Evolutionary conservation across 2,329 filamentous ascomycete genomes (phyloP).

Genomic region (Neonectria punicea): DNA sequence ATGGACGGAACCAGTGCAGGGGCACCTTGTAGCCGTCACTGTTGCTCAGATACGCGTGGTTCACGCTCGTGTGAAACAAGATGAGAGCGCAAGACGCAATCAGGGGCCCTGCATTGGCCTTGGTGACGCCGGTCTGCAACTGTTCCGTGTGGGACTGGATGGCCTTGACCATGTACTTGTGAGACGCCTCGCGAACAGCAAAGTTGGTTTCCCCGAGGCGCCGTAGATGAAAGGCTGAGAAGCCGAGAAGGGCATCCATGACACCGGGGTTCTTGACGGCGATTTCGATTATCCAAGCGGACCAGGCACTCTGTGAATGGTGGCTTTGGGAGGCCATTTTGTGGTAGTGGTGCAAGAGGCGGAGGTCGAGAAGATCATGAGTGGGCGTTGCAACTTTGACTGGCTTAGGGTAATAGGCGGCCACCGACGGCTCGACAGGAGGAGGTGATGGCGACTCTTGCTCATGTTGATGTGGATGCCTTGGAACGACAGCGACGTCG

Average conservation of each 20-base stretch:
- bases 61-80: constrained; percentile 19
- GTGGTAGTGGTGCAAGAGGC: constrained; percentile 23
- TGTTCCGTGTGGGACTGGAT: constrained; percentile 16
- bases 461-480: not conserved
- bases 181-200: constrained; percentile 5
- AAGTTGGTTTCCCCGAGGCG: not conserved
- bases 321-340: not conserved
- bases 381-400: not conserved
- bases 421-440: not conserved
- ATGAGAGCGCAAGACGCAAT: constrained; percentile 16
- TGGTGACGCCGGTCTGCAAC: not conserved
- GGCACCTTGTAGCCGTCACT: not conserved
- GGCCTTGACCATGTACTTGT: constrained; percentile 20
- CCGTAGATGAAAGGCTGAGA: constrained; percentile 22
- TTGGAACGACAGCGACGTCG: not conserved
- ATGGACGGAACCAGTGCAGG: constrained; percentile 23
- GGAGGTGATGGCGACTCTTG: not conserved
- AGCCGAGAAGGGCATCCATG: constrained; percentile 23
- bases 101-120: constrained; percentile 7
- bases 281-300: constrained; percentile 12
- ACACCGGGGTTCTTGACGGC: not conserved
- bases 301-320: not conserved
- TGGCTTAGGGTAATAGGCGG: not conserved
- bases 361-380: constrained; percentile 9
- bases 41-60: constrained; percentile 8